phyloP scores from a whole-genome alignment of 371 early-diverging fungal species.

The Apophysomyces trapeziformis region DNA sequence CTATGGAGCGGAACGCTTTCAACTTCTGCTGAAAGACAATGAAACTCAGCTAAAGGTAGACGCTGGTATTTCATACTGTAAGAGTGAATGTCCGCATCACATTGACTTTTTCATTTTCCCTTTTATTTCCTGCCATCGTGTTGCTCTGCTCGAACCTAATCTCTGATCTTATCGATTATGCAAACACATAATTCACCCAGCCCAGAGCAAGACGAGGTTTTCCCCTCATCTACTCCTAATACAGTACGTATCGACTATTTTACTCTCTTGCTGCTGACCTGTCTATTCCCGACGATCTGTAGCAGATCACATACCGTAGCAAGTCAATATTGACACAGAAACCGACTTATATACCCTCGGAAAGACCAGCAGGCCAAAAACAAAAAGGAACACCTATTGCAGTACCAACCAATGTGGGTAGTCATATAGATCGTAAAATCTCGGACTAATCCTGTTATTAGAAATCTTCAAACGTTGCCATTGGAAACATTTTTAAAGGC shows the following conservation, averaged over 20 bases:
- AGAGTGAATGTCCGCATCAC: neutral
- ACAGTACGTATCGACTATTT: neutral
- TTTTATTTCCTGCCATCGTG: neutral
- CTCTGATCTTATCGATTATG: neutral
- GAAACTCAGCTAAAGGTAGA: neutral
- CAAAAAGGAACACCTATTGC: conserved; percentile 6
- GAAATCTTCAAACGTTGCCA: neutral
- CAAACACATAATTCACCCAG: neutral
- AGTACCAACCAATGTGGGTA: neutral
- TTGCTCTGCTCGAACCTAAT: neutral
- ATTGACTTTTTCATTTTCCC: neutral
- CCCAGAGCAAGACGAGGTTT: conserved; percentile 1
- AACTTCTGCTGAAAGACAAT: no score
- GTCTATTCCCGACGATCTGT: no score
- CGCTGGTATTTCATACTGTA: neutral
- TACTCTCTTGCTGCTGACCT: neutral
- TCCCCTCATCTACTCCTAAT: neutral
- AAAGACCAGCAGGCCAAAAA: conserved; percentile 2
- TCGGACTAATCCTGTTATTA: neutral
- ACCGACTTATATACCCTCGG: neutral
- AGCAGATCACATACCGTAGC: neutral
- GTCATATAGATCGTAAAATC: neutral
- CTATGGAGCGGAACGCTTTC: no score
- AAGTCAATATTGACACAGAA: neutral
- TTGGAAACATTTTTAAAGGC: neutral